Evolutionary conservation across 495 filamentous ascomycete species (phyloP).

Genomic region (Daldinia decipiens): DNA sequence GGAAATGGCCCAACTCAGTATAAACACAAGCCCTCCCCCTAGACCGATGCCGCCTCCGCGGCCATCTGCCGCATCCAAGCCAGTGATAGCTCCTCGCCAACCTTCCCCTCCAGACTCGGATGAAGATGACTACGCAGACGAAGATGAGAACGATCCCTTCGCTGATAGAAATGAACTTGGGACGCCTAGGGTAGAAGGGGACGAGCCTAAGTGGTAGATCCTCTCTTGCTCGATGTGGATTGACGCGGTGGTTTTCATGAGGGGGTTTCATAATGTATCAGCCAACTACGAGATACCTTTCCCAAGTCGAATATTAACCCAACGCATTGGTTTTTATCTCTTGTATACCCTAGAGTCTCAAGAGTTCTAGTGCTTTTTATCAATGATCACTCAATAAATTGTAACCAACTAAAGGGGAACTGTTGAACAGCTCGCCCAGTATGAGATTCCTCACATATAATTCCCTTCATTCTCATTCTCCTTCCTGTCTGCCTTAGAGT

Average conservation of each 20-base stretch:
- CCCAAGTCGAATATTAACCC: constrained; percentile 6
- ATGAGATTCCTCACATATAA: background rate
- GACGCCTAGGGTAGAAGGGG: constrained; percentile 65
- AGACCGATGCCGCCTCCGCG: constrained; percentile 56
- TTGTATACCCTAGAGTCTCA: background rate
- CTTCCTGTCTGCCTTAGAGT: too few relatives aligned
- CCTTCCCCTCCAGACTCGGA: constrained; percentile 47
- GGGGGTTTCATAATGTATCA: constrained; percentile 5
- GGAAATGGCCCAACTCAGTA: constrained; percentile 53
- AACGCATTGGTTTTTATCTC: background rate
- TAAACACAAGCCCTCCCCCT: constrained; percentile 49
- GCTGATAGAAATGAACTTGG: constrained; percentile 78
- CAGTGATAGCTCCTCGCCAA: constrained; percentile 49
- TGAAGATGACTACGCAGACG: constrained; percentile 63
- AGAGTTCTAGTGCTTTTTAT: background rate
- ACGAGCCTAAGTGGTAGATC: constrained; percentile 64
- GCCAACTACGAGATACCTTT: constrained; percentile 32
- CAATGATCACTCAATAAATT: background rate
- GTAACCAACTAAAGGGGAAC: background rate
- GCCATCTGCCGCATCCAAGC: constrained; percentile 54
- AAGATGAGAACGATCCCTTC: constrained; percentile 81
- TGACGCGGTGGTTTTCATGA: constrained; percentile 2
- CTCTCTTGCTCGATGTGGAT: background rate
- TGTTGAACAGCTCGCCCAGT: background rate
- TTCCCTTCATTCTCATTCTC: background rate